Evolutionary conservation across 352 stramenopile species (phyloP).

Genomic region (Phytophthora sp.): DNA sequence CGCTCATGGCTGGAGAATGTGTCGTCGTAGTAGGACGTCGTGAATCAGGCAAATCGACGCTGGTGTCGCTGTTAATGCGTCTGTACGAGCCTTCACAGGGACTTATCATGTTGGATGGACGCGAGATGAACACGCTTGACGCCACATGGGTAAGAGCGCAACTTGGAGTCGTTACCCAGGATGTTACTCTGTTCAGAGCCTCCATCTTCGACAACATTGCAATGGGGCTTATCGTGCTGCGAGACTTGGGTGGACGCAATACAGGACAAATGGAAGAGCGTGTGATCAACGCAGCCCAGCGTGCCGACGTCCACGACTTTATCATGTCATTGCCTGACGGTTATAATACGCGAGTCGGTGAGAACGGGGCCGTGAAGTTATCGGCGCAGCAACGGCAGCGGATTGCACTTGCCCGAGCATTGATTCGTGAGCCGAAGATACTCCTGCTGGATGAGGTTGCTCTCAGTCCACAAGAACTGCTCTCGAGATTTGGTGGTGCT

Average conservation of each 20-base stretch:
- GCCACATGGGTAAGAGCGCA: constrained; percentile 40
- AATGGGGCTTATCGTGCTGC: constrained; percentile 34
- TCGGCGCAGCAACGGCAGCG: constrained; percentile 92
- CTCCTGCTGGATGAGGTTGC: constrained; percentile 57
- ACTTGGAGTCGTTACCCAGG: constrained; percentile 45
- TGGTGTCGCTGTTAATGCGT: constrained; percentile 38
- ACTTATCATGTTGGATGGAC: constrained; percentile 42
- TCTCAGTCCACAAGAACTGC: constrained; percentile 41
- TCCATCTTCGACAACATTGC: constrained; percentile 66
- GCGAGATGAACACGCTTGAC: constrained; percentile 43
- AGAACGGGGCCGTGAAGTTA: constrained; percentile 88
- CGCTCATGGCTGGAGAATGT: constrained; percentile 41
- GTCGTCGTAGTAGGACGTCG: constrained; percentile 44
- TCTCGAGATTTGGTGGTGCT: constrained; percentile 57
- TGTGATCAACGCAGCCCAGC: constrained; percentile 69
- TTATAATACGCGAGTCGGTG: constrained; percentile 58
- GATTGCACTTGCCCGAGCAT: constrained; percentile 44
- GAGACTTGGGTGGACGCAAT: constrained; percentile 33
- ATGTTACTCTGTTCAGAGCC: constrained; percentile 46
- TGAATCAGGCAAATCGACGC: constrained; percentile 40
- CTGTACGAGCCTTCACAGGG: constrained; percentile 37
- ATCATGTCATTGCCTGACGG: constrained; percentile 86
- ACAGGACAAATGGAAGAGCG: constrained; percentile 57
- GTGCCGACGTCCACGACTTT: constrained; percentile 48
- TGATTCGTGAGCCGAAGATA: constrained; percentile 51